These are phyloP conservation scores for Solanum hybrid DNA, from an alignment of 305 asterid genomes.

Conservation along the genomic window DNA sequence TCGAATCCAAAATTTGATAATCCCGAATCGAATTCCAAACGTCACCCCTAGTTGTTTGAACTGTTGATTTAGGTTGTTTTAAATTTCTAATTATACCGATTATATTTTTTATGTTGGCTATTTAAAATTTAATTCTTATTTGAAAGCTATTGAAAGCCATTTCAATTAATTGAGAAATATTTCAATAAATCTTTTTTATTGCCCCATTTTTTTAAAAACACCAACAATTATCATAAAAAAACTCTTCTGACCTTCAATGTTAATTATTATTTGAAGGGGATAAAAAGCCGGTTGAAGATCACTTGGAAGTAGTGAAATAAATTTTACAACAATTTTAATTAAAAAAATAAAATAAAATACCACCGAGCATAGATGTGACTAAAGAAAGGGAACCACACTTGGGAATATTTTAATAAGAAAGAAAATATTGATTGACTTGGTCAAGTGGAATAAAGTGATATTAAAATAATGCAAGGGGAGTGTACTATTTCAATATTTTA, in stretches of 20 bases:
- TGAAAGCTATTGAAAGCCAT: too few species aligned
- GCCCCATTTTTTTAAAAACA: neutral
- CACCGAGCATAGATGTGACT: neutral
- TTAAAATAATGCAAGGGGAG: neutral
- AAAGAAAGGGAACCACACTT: neutral
- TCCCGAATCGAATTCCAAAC: too few species aligned
- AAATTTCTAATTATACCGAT: too few species aligned
- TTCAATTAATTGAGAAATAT: neutral
- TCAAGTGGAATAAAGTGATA: neutral
- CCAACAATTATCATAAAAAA: neutral
- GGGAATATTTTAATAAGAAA: neutral
- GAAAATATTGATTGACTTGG: neutral
- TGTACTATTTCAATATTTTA: neutral
- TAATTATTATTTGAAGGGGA: neutral
- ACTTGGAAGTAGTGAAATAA: neutral
- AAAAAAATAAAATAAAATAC: neutral
- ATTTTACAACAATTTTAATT: neutral
- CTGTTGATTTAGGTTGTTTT: too few species aligned
- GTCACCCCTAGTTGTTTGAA: too few species aligned
- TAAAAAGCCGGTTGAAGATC: neutral
- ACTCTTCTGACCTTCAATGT: neutral
- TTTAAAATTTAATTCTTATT: too few species aligned
- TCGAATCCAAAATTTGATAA: too few species aligned
- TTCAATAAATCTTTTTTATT: too few species aligned
- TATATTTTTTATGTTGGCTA: neutral